Base-by-base conservation (phyloP, 1,139 yeast genomes). In the Wickerhamomyces sp. region DNA sequence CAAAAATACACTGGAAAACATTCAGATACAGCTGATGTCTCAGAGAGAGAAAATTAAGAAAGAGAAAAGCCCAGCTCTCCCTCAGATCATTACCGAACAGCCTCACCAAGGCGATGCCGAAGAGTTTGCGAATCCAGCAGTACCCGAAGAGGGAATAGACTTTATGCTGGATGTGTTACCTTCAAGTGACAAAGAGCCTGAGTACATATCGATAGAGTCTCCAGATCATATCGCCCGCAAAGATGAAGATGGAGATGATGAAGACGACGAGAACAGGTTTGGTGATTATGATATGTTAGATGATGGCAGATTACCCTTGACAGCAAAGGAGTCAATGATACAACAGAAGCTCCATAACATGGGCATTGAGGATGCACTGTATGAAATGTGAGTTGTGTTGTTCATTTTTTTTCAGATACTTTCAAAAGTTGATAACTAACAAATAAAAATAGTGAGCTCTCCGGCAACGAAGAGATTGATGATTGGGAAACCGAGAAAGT, bases 351-450 rank as follows among this genome's bases (percentile, higher is more conserved):
- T 55, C 37, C 50, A 57, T n/a, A 55, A 65, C 15, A 59, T 64
- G 45, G 75, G 71, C 38, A 72, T 75, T 37, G 66, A 66, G 40
- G 65, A 62, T 31, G 72, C 74, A 0, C 53, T 71, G 5, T 62
- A 63, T 34, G 65, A 63, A 18, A 59, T 65, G 61, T 61, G 46
- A 64, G 66, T 39, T 43, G 66, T 18, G 2, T 30, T 18, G n/a
- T n/a, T n/a, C n/a, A n/a, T 15, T 8, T 5, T 4, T 23, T 13
- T 3, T 2, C 14, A 30, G 10, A 14, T 29, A 43, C 41, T 30
- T 61, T 60, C 50, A 65, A 63, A 44, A 44, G 51, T 18, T 56
- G 57, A 38, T 52, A 66, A 54, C 58, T 62, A 36, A 52, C 58
- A 13, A 67, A 63, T 6, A 47, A 54, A 42, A 57, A 56, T 29